Evolutionary conservation across 306 rosid genomes (phyloP), one percentile per base, ranked within the genome.

Genomic region (Glycine tomentella): DNA sequence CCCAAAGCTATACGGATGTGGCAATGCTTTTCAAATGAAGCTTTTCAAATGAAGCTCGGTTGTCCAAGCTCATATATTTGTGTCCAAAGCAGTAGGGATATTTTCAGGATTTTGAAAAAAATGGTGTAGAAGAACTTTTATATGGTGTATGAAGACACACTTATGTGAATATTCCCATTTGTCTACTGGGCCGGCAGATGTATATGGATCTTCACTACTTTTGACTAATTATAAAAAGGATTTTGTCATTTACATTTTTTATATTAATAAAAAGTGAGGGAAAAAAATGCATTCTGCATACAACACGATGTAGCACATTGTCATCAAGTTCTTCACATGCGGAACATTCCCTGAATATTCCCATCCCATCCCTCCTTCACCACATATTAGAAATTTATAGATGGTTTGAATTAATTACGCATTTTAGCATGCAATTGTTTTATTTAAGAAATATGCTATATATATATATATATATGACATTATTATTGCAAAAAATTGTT

Each of bases 281-380:
- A 72, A 51, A 52, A 8, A 74, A 9, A 0, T 14, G n/a, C 15
- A 42, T 45, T 8, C 33, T 20, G n/a, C 58, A 20, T 20, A 25
- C 34, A 17, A 69, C 79, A 58, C 44, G 40, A 58, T 74, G 4
- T 40, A 56, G 17, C 44, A 14, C 9, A 10, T n/a, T 77, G 20
- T 2, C 6, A 17, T 17, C 42, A 51, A 16, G 38, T 13, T 52
- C 7, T 36, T 67, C 7, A 52, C 10, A 38, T 2, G 13, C 36
- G 20, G 81, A 66, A 78, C 49, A 78, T 79, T 69, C 69, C 3
- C 3, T 56, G 76, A 33, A 79, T 69, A 69, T 69, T 79, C 82
- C 20, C 15, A 4, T 38, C 5, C 40, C 4, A 25, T 25, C 7
- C 44, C 7, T 38, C 4, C 44, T 38, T 51, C 33, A 55, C 67